Base-by-base conservation (phyloP, 805 yeast species). In the Lipomyces lipofer region DNA sequence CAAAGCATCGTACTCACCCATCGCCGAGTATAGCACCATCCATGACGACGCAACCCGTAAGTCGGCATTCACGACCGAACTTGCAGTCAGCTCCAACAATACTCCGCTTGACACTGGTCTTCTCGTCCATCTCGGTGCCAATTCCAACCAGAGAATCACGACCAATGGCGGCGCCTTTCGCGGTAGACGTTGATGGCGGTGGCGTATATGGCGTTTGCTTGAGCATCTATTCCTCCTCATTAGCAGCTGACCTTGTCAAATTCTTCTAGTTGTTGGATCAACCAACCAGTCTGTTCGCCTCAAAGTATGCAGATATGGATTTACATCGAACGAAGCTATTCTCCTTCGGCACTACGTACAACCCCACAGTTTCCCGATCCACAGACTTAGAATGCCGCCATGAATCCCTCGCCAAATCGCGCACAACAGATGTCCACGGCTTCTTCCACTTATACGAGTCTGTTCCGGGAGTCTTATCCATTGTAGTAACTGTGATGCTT, bases 381-480 rank as follows among this genome's bases (percentile, higher is more conserved):
- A 19, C 17, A 2, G 56, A 42, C 6, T 22, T 38, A 12, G 43
- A 17, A 67, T 90, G 96, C 64, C 79, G 80, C 99, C 99, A 94
- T 1, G 96, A 85, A 59, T 95, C 81, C 70, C 98, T 81, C 2
- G 95, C 95, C 54, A 92, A 71, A 66, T 90, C 96, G 66, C 98
- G 81, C 39, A 90, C 79, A 22, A 91, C 76, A n/a, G 38, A 13
- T 5, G 45, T 39, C 51, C 54, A 53, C 15, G 56, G 36, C 19
- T 49, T 54, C 25, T 49, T 48, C 58, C 60, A 56, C 33, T 46
- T 49, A 6, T 30, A 10, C 12, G 40, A 22, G n/a, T 56, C 54
- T 24, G 21, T 29, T 13, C 12, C 17, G 13, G 17, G 25, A 9
- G 13, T 21, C 12, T 29, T 33, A 43, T 35, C 51, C n/a, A n/a